These are phyloP conservation scores for Blumeria hordei DNA, from an alignment of 2,329 filamentous ascomycete genomes.

Conservation along the genomic window DNA sequence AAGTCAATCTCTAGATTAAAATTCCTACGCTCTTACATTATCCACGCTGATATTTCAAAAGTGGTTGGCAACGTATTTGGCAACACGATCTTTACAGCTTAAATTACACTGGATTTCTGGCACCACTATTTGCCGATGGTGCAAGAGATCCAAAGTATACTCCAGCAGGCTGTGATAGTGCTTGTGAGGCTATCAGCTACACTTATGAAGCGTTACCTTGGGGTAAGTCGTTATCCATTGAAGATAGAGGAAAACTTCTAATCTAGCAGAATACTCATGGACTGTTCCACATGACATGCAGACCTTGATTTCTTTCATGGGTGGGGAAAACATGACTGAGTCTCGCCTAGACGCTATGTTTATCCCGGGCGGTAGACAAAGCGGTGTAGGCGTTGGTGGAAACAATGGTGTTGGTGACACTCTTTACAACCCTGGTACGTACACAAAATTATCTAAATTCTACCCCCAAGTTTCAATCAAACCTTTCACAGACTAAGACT, in stretches of 20 bases:
- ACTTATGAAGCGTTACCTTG: slow-evolving; percentile 25
- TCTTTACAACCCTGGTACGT: slow-evolving; percentile 1
- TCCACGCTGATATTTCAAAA: neutral
- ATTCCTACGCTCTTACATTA: too few relatives aligned
- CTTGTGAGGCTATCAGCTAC: slow-evolving; percentile 1
- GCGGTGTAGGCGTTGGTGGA: slow-evolving; percentile 1
- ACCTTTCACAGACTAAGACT: slow-evolving; percentile 23
- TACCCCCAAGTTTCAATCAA: slow-evolving; percentile 19
- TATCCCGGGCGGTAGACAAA: slow-evolving; percentile 1
- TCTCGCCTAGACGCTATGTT: slow-evolving; percentile 27
- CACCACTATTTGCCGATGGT: slow-evolving; percentile 26
- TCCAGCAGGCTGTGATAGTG: neutral
- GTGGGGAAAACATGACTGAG: slow-evolving; percentile 23
- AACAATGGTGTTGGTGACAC: slow-evolving; percentile 1
- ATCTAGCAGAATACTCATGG: slow-evolving; percentile 21
- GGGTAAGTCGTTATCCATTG: slow-evolving; percentile 8
- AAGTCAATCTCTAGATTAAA: neutral
- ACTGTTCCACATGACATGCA: slow-evolving; percentile 31
- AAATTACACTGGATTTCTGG: slow-evolving; percentile 40
- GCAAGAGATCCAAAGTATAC: slow-evolving; percentile 16
- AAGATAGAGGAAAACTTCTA: neutral
- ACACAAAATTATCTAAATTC: neutral
- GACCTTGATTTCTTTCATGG: slow-evolving; percentile 21
- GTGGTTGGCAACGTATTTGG: slow-evolving; percentile 51
- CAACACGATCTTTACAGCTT: slow-evolving; percentile 30